Evolutionary conservation across 495 filamentous ascomycete genomes (phyloP), one percentile per base, ranked within the genome.

Genomic region (Xylaria intraflava): DNA sequence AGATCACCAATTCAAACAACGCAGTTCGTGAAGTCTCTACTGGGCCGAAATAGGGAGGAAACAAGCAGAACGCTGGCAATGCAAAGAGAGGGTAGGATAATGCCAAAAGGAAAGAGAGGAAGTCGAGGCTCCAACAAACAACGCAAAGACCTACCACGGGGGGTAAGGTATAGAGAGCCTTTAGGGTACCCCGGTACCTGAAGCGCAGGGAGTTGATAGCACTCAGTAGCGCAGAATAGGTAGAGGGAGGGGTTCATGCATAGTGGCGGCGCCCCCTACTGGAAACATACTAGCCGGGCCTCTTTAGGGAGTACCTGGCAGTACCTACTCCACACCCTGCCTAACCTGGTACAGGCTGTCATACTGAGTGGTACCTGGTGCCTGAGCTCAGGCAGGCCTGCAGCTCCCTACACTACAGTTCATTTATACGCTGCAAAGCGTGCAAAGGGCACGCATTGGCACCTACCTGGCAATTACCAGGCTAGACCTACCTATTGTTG

Each of bases 181-280:
- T 9, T 38, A 11, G 17, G 35, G 35, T 38, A 5, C n/a, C 2
- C 5, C 4, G 5, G 35, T 38, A 38, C n/a, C n/a, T n/a, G n/a
- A n/a, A n/a, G 31, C 14, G 31, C 7, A 35, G 31, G 7, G n/a
- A n/a, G 35, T 17, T 38, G 35, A n/a, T 17, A 11, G n/a, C n/a
- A n/a, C n/a, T n/a, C n/a, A n/a, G n/a, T n/a, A n/a, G n/a, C n/a
- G n/a, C n/a, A n/a, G n/a, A n/a, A n/a, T n/a, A n/a, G n/a, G n/a
- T n/a, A n/a, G 50, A 39, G 51, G 46, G 46, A 53, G 51, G 51
- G 51, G 51, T 53, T 53, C 51, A 46, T 53, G 51, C 51, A 44
- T 45, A 53, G 35, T 45, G 46, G 49, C 36, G 31, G 26, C 49
- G 31, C 47, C 23, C 47, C 47, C 47, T 36, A n/a, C n/a, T n/a